Evolutionary conservation across 2,329 filamentous ascomycete species (phyloP), one percentile per base, ranked within the genome.

Genomic region (Gnomoniopsis smithogilvyi): DNA sequence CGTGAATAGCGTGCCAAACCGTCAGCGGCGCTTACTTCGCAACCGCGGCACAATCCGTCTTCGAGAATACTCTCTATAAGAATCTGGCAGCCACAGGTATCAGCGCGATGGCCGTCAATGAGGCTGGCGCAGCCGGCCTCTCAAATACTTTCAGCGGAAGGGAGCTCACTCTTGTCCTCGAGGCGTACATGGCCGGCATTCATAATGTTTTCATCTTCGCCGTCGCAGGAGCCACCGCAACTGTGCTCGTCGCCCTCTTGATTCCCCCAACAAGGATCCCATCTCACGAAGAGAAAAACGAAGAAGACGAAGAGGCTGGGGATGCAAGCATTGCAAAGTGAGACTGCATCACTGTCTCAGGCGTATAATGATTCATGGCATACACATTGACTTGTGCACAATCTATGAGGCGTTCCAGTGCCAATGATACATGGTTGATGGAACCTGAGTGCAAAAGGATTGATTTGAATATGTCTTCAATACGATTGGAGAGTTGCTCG

Each of bases 111-210:
- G 36, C 51, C 3, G 70, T 76, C 2, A 55, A 72, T 10, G 52
- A 60, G 0, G 68, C 68, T 0, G 74, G 74, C 17, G 72, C 74
- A 8, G 84, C 82, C 0, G 75, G 80, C 55, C 70, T 88, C 21
- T 76, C 79, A 62, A 30, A 56, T 4, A 70, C 72, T 6, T 80
- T 87, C 54, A 66, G 74, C 0, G 60, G 67, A 0, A 63, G 77
- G 30, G 76, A 73, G 56, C 69, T 86, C 0, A 62, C 68, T 1
- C 73, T 73, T 0, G 82, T 88, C 21, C 70, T 85, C 4, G 46
- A 64, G 0, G 81, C 79, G 0, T 88, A 88, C 70, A 85, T 78
- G 46, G 69, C 79, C 58, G 80, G 79, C 0, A 83, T 84, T 63
- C 83, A 84, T 64, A 83, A 86, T 14, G 75, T 76, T 10, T 78